These are phyloP conservation scores for Stephanodiscus triporus DNA, from an alignment of 108 stramenopile genomes.

Conservation along the genomic window DNA sequence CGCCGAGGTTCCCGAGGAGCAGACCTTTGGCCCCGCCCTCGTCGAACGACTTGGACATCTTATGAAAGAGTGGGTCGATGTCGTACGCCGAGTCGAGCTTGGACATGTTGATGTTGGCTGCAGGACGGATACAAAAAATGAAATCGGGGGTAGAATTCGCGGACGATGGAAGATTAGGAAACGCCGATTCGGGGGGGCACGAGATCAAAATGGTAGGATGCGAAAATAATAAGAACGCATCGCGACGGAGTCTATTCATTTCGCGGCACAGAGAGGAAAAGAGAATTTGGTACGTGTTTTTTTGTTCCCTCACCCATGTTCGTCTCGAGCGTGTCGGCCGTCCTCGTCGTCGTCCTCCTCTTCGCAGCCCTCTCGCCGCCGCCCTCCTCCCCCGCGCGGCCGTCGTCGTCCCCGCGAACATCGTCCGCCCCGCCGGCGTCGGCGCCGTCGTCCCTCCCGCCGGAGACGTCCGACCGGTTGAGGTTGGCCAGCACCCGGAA, in stretches of 20 bases:
- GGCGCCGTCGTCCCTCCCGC: conserved; percentile 27
- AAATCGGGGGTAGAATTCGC: background rate
- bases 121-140: background rate
- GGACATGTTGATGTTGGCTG: conserved; percentile 89
- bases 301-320: conserved; percentile 65
- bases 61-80: conserved; percentile 97
- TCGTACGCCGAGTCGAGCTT: conserved; percentile 94
- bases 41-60: conserved; percentile 95
- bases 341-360: conserved; percentile 32
- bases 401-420: background rate
- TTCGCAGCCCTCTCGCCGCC: conserved; percentile 21
- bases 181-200: background rate
- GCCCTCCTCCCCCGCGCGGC: conserved; percentile 19
- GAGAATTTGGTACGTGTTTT: background rate
- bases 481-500: conserved; percentile 96
- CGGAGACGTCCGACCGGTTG: conserved; percentile 74
- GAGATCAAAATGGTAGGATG: too few relatives aligned
- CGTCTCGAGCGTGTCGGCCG: conserved; percentile 69
- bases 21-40: conserved; percentile 98
- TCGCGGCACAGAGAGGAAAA: too few relatives aligned
- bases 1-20: conserved; percentile 91
- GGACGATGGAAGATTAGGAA: background rate
- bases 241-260: too few relatives aligned
- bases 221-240: too few relatives aligned
- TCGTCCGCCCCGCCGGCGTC: conserved; percentile 11